Base-by-base conservation (phyloP, 2,329 filamentous ascomycete genomes). In the Blastomyces emzantsi region DNA sequence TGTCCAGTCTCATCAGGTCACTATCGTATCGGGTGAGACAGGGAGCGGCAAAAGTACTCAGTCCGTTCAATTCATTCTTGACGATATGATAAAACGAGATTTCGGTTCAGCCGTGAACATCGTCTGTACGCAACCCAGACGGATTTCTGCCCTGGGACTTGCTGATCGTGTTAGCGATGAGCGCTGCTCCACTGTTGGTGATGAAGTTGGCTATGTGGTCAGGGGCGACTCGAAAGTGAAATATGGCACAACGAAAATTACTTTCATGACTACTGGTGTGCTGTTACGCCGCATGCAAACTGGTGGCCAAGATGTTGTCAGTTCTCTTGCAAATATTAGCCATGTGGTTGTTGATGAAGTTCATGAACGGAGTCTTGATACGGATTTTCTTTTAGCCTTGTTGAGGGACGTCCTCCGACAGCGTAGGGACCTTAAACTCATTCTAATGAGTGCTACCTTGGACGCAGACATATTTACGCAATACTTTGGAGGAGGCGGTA, bases 41-140 rank as follows among this genome's bases (percentile, higher is more conserved):
- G 94, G 94, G 62, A 96, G 91, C 22, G 94, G 94, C 72, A 99
- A 99, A 76, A 96, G 90, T 59, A 97, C 94, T 0, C 94, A 99
- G 74, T 94, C 91, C 2, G 91, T 97, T 43, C 94, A 99, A 74
- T 99, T 97, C 75, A 83, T 99, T 54, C 81, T 99, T 1, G 94
- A 99, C 70, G 90, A 97, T 69, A 80, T 97, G 67, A 96, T 97
- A 69, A 82, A 84, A 66, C 82, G 84, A 56, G 85, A 87, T 8
- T 81, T 95, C 9, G 94, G 93, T 2, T 84, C 84, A 15, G 85
- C 85, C 15, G 90, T 88, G 41, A 97, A 95, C 71, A 96, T 99
- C 66, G 86, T 99, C 65, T 96, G 96, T 70, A 99, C 94, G 0
- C 94, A 99, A 71, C 94, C 94, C 28, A 87, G 94, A 64, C 86